Percentiles rank a stretch among this genome's conserved stretches.
Evolutionary conservation across 208 protist species (phyloP).

Genomic region (Crithidia expoeki): DNA sequence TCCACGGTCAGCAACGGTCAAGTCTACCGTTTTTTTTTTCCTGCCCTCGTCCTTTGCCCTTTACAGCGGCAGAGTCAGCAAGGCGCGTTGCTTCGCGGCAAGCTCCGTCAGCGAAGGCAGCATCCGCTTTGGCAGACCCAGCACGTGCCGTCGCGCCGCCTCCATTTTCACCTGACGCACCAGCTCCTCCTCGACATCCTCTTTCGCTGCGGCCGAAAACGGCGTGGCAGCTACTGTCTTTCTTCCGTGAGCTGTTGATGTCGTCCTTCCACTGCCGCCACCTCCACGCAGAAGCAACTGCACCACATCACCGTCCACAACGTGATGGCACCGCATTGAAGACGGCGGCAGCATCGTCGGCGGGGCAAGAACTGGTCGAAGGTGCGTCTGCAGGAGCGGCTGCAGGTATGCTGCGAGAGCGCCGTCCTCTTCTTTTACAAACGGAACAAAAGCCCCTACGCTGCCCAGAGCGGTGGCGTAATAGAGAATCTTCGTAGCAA

Average conservation of each 20-base stretch:
- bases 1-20: background rate
- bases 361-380: conserved; percentile 39
- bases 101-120: conserved; percentile 63
- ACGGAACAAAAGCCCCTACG: conserved; percentile 72
- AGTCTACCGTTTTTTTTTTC: background rate
- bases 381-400: conserved; percentile 54
- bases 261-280: no score
- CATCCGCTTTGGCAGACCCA: conserved; percentile 64
- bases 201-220: conserved; percentile 55
- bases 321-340: conserved; percentile 39
- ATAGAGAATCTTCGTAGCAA: conserved; percentile 52
- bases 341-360: conserved; percentile 19
- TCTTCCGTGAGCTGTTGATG: no score
- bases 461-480: conserved; percentile 76
- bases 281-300: conserved; percentile 44
- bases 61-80: conserved; percentile 72
- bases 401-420: conserved; percentile 70
- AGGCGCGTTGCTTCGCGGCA: conserved; percentile 70
- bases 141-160: conserved; percentile 50
- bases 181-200: conserved; percentile 51
- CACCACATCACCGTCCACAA: conserved; percentile 71
- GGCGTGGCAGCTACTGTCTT: conserved; percentile 28
- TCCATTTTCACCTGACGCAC: conserved; percentile 48
- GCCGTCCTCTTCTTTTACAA: conserved; percentile 74
- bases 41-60: no score